A percentile compares a stretch with the other conserved stretches of the same genome.
Evolutionary conservation across 75 land plant genomes (phyloP).

Genomic region (Isoetes taiwanensis): DNA sequence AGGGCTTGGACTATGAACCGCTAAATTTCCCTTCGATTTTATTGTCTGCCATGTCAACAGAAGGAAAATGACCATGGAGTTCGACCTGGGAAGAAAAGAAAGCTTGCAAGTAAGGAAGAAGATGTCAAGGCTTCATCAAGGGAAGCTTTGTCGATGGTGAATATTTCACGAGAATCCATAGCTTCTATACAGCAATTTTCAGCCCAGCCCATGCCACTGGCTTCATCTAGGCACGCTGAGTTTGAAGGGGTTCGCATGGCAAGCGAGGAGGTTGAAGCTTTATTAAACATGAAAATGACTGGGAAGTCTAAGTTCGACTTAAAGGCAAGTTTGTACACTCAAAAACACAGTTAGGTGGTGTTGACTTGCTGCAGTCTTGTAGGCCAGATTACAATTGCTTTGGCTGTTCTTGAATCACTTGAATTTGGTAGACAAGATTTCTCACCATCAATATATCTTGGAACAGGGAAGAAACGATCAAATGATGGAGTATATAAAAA

Average conservation of each 20-base stretch:
- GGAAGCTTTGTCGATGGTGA: not conserved
- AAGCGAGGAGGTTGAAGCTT: constrained; percentile 37
- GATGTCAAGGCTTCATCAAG: not conserved
- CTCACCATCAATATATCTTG: not conserved
- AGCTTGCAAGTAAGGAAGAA: not conserved
- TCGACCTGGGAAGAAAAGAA: constrained; percentile 18
- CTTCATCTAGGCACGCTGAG: not conserved
- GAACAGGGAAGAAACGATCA: constrained; percentile 74
- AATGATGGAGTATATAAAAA: constrained; percentile 73
- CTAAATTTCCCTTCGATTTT: no score
- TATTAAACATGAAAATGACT: constrained; percentile 44
- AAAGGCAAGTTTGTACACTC: constrained; percentile 28
- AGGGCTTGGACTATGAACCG: no score
- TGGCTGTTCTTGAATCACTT: not conserved
- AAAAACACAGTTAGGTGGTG: not conserved
- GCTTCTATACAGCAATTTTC: not conserved
- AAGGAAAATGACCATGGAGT: constrained; percentile 12
- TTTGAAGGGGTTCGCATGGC: constrained; percentile 12
- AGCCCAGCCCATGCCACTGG: not conserved
- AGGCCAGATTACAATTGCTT: not conserved
- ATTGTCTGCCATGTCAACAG: constrained; percentile 1
- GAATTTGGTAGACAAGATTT: not conserved
- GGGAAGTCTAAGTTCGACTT: constrained; percentile 55
- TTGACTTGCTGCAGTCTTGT: not conserved
- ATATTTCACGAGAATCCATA: not conserved